These are phyloP conservation scores for Ophiostoma ulmi DNA, from an alignment of 2,329 filamentous ascomycete species.

Conservation along the genomic window DNA sequence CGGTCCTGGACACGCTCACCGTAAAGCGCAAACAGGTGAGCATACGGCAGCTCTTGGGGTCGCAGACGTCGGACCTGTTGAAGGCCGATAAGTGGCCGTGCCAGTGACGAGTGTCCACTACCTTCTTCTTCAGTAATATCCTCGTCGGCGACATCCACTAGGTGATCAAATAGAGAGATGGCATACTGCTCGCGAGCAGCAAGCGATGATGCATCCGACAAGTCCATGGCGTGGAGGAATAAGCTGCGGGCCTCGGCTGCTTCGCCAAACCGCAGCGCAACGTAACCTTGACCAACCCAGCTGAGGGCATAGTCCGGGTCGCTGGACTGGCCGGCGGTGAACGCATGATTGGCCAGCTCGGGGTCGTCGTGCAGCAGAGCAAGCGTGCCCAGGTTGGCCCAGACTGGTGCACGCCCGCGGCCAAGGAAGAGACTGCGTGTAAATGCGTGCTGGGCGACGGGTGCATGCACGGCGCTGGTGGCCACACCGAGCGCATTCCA, in stretches of 20 bases:
- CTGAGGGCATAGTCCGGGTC: slow-evolving; percentile 91
- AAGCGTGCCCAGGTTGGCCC: slow-evolving; percentile 86
- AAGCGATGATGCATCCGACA: slow-evolving; percentile 70
- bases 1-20: slow-evolving; percentile 73
- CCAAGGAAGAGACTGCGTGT: slow-evolving; percentile 89
- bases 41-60: slow-evolving; percentile 64
- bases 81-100: slow-evolving; percentile 84
- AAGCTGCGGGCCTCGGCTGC: slow-evolving; percentile 71
- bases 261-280: slow-evolving; percentile 73
- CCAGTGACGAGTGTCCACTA: slow-evolving; percentile 53
- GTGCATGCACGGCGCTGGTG: slow-evolving; percentile 77
- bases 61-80: slow-evolving; percentile 70
- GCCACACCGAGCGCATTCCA: slow-evolving; percentile 95
- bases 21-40: slow-evolving; percentile 74
- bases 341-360: slow-evolving; percentile 82
- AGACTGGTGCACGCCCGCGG: slow-evolving; percentile 75
- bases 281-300: slow-evolving; percentile 87
- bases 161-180: slow-evolving; percentile 73
- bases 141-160: slow-evolving; percentile 55
- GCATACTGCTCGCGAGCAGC: slow-evolving; percentile 75
- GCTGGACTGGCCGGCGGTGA: slow-evolving; percentile 84
- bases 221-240: slow-evolving; percentile 92
- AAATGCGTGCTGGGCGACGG: slow-evolving; percentile 88
- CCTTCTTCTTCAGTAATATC: slow-evolving; percentile 43
- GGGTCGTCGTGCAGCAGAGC: slow-evolving; percentile 80